Evolutionary conservation across 1,284 basidiomycete genomes (phyloP).

Genomic region (Pyrrhoderma noxium): DNA sequence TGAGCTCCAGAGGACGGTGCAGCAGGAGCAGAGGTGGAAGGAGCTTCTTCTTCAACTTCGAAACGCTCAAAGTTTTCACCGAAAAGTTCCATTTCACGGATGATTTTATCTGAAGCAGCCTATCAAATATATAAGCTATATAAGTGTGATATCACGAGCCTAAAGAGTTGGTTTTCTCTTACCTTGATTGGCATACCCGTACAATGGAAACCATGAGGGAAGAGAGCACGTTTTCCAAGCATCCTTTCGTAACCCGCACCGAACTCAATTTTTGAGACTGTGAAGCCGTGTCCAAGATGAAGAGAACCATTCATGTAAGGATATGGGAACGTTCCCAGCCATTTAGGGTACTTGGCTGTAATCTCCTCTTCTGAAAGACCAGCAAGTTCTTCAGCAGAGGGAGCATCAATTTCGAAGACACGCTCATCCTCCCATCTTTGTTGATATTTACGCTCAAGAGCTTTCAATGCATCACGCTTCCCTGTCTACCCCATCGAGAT

Average conservation of each 20-base stretch:
- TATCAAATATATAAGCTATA: constrained; percentile 26
- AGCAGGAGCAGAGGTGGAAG: constrained; percentile 27
- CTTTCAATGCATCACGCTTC: constrained; percentile 84
- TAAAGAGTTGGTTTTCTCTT: constrained; percentile 28
- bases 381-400: constrained; percentile 56
- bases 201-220: constrained; percentile 94
- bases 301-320: constrained; percentile 99
- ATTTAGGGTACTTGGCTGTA: constrained; percentile 80
- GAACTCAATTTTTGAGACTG: constrained; percentile 98
- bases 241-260: constrained; percentile 93
- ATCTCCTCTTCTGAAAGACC: constrained; percentile 60
- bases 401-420: constrained; percentile 82
- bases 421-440: constrained; percentile 65
- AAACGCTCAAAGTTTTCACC: constrained; percentile 85
- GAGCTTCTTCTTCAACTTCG: constrained; percentile 36
- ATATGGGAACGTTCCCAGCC: constrained; percentile 94
- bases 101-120: constrained; percentile 95
- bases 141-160: not conserved
- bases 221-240: constrained; percentile 91
- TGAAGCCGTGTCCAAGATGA: constrained; percentile 97
- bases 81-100: constrained; percentile 96
- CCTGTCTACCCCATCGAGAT: constrained; percentile 57
- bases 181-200: constrained; percentile 99
- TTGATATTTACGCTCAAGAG: constrained; percentile 83
- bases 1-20: constrained; percentile 39